A percentile compares a stretch with the other conserved stretches of the same genome.
These are phyloP conservation scores for Pseudohyphozyma bogoriensis DNA, from an alignment of 768 basidiomycete genomes.

Conservation along the genomic window DNA sequence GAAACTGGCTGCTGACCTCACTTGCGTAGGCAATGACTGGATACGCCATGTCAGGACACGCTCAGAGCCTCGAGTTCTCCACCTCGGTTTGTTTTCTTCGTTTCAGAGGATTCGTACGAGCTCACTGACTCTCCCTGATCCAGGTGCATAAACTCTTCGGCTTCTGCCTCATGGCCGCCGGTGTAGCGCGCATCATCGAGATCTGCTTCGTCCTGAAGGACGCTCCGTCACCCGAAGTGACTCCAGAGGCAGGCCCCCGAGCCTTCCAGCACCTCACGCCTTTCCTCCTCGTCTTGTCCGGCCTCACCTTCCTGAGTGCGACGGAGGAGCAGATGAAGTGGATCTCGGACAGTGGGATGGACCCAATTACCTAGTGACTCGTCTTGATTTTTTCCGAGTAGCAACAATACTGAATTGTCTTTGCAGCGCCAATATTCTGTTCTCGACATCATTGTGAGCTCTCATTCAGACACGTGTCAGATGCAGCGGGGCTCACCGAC, in stretches of 20 bases:
- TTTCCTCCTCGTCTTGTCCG: constrained; percentile 56
- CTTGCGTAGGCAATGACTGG: constrained; percentile 75
- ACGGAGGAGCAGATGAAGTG: constrained; percentile 80
- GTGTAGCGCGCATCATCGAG: constrained; percentile 66
- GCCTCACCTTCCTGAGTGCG: constrained; percentile 79
- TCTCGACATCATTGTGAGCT: constrained; percentile 71
- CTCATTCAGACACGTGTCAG: too few relatives aligned
- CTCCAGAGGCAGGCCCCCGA: neutral
- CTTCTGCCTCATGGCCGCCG: constrained; percentile 74
- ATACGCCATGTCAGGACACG: constrained; percentile 86
- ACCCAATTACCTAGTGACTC: constrained; percentile 92
- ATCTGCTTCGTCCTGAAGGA: constrained; percentile 59
- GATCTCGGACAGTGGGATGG: constrained; percentile 63
- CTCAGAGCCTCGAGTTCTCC: constrained; percentile 37
- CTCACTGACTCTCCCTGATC: neutral
- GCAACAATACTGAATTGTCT: too few relatives aligned
- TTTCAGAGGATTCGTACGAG: neutral
- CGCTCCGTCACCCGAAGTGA: constrained; percentile 15
- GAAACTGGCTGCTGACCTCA: neutral
- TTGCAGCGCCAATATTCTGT: constrained; percentile 69
- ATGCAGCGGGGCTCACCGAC: too few relatives aligned
- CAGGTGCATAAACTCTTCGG: constrained; percentile 79
- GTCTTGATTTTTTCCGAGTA: too few relatives aligned
- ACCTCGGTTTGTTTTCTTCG: neutral
- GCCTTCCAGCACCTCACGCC: constrained; percentile 75